A percentile compares a stretch with the other conserved stretches of the same genome.
Evolutionary conservation across 768 basidiomycete species (phyloP).

Genomic region (Clavaria fumosa): DNA sequence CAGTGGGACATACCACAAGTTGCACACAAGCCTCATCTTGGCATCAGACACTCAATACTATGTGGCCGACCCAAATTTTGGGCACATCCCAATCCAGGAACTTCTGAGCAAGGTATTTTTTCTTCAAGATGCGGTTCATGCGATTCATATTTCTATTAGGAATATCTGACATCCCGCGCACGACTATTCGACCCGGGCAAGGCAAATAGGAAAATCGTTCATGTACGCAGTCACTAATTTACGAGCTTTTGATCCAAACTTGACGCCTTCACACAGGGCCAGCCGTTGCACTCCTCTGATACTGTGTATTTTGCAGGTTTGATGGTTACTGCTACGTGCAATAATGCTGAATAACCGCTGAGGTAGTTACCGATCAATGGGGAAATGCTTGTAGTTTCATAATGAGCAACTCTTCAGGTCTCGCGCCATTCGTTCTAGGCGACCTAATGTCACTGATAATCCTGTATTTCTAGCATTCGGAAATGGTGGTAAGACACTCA

Average conservation of each 20-base stretch:
- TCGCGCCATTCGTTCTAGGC: too few species aligned
- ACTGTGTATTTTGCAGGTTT: slow-evolving; percentile 87
- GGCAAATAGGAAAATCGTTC: slow-evolving; percentile 48
- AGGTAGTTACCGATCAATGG: slow-evolving; percentile 64
- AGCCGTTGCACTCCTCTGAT: slow-evolving; percentile 74
- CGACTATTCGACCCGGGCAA: slow-evolving; percentile 58
- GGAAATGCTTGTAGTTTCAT: slow-evolving; percentile 84
- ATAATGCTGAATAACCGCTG: neutral
- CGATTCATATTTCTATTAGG: slow-evolving; percentile 25
- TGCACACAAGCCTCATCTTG: too few species aligned
- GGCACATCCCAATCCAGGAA: slow-evolving; percentile 63
- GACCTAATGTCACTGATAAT: too few species aligned
- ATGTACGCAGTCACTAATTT: slow-evolving; percentile 27
- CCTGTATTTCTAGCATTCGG: slow-evolving; percentile 67
- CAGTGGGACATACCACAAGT: too few species aligned
- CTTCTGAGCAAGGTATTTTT: slow-evolving; percentile 57
- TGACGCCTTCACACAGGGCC: slow-evolving; percentile 40
- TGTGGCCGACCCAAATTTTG: slow-evolving; percentile 79
- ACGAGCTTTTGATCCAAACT: slow-evolving; percentile 5
- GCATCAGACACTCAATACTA: slow-evolving; percentile 75
- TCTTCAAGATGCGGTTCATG: slow-evolving; percentile 2
- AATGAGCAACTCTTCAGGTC: slow-evolving; percentile 77
- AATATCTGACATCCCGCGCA: slow-evolving; percentile 71
- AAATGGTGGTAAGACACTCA: slow-evolving; percentile 48
- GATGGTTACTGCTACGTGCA: slow-evolving; percentile 4